A percentile compares a stretch with the other conserved stretches of the same genome.
These are phyloP conservation scores for Rhododendron vialii DNA, from an alignment of 148 eudicot genomes.

Conservation along the genomic window DNA sequence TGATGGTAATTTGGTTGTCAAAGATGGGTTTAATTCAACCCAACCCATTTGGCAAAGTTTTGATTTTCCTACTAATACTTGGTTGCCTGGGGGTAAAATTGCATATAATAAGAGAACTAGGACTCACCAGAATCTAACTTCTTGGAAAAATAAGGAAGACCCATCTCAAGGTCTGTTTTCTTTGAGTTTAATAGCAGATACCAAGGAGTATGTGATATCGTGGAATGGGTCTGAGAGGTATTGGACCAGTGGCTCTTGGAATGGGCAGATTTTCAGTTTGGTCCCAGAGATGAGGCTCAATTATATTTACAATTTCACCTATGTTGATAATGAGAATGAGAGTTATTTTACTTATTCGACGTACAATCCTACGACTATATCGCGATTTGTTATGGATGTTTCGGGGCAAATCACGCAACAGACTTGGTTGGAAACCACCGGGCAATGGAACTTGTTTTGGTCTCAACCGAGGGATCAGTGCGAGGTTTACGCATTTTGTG, in stretches of 20 bases:
- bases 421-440: slow-evolving; percentile 32
- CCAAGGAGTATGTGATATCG: slow-evolving; percentile 13
- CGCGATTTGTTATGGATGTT: slow-evolving; percentile 44
- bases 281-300: slow-evolving; percentile 52
- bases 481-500: slow-evolving; percentile 52
- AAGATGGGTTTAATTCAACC: too few relatives aligned
- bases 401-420: slow-evolving; percentile 42
- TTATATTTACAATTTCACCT: slow-evolving; percentile 42
- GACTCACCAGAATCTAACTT: too few relatives aligned
- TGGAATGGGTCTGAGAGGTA: slow-evolving; percentile 29
- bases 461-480: slow-evolving; percentile 51
- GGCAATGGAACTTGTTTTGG: slow-evolving; percentile 49
- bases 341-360: slow-evolving; percentile 47
- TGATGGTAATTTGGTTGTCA: too few relatives aligned
- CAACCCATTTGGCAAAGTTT: too few relatives aligned
- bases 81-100: too few relatives aligned
- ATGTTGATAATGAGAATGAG: slow-evolving; percentile 35
- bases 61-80: too few relatives aligned
- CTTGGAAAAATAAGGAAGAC: neutral
- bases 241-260: slow-evolving; percentile 42
- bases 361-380: slow-evolving; percentile 20
- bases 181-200: too few relatives aligned
- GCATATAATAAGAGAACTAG: too few relatives aligned
- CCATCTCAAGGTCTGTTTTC: too few relatives aligned
- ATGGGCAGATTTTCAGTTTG: slow-evolving; percentile 34